Evolutionary conservation across 1,139 yeast genomes (phyloP), one percentile per base, ranked within the genome.

Genomic region (Candida tunisiensis): DNA sequence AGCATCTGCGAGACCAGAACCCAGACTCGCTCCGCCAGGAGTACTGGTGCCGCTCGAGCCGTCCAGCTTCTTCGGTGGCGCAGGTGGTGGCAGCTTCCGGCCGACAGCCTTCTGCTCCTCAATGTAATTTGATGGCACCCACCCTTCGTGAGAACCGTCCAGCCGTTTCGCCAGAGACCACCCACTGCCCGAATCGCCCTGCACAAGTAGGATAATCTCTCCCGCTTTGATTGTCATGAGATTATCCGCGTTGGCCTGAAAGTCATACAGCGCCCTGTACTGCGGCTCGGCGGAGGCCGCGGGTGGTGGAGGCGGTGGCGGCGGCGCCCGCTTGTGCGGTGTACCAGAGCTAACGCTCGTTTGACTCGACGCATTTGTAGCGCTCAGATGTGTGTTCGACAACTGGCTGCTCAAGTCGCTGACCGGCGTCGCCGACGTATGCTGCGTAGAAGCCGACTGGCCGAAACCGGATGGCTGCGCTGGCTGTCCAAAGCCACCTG

Each of bases 71-170:
- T 31, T 43, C 15, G 56, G 52, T 3, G 56, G 53, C 3, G 48
- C 39, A n/a, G 52, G 44, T 5, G 45, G 41, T n/a, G 47, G 40
- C 3, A 41, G 40, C 30, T 33, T 40, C 27, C 33, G 36, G 24
- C 25, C 37, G 7, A 25, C 28, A n/a, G 25, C 31, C 6, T 34
- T 32, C 3, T 28, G 29, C 42, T 74, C 78, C 30, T 69, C 73
- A 43, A 88, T 69, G 47, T 85, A 91, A 13, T 91, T 79, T 18
- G 91, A 75, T 8, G 99, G 99, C 8, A 92, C 88, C 98, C 98
- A 91, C 3, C 98, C 99, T 51, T 85, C 93, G 31, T 60, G 67
- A 2, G 74, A 47, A 25, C 78, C 88, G 41, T 78, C 85, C 34
- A 74, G 51, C 13, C 70, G 61, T 48, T 77, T 79, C 5, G 83